Evolutionary conservation across 768 basidiomycete species (phyloP), one percentile per base, ranked within the genome.

Genomic region (Tricholoma matsutake): DNA sequence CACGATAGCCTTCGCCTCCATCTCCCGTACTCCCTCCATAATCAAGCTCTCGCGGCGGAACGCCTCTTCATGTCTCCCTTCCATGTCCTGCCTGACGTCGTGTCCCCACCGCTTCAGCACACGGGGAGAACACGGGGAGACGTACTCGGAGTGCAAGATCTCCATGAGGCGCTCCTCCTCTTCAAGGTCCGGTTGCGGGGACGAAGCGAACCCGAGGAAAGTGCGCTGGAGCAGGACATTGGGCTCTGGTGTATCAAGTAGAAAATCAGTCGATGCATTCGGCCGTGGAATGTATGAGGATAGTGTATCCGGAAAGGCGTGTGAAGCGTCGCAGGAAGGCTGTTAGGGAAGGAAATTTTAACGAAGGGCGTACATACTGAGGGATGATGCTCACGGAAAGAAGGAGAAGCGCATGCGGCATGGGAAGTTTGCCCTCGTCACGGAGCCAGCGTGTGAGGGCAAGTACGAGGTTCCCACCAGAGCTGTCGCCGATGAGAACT

Each of bases 381-480:
- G 7, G 29, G 3, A 20, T 52, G 32, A 3, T 11, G 60, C 73
- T 65, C 61, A 78, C 76, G 4, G 82, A 83, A 14, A 83, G 73
- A 6, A 83, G 68, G 4, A 83, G 68, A 20, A 84, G 68, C 1
- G 78, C 82, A 57, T 81, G 72, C 0, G 82, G 82, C 37, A 73
- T 69, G 6, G 78, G 79, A 0, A 84, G 67, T 13, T 74, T 64
- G 8, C 74, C 76, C 65, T 84, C 81, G 59, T 83, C 82, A 29
- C 82, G 72, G n/a, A 84, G 70, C 82, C 82, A 84, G 41, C 82
- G 77, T 6, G 81, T 73, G 2, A 83, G 74, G 10, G 81, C 78
- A 8, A 84, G 75, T 1, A 79, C 81, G 1, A 84, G 73, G 61
- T 83, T 83, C 6, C 83, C 83, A 11, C 83, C 83, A 0, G 83